Conservation (phyloP, 805 yeast species). For the Wickerhamomyces subpelliculosus region DNA sequence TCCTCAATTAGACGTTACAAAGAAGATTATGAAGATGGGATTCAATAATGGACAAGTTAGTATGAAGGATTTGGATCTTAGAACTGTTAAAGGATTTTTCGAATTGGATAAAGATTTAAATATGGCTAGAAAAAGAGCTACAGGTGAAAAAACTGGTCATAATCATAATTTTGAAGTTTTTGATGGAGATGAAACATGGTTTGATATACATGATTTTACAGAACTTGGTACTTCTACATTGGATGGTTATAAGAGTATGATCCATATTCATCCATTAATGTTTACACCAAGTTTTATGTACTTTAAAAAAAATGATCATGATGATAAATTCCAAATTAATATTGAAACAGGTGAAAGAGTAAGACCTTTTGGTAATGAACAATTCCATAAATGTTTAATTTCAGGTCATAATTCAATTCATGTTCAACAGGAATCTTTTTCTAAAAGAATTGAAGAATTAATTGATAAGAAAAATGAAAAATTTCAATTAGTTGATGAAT, state of each 20-base stretch:
- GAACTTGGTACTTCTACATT: slow-evolving; percentile 45
- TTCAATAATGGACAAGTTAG: slow-evolving; percentile 63
- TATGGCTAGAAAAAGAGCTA: background rate
- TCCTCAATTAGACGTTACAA: slow-evolving; percentile 40
- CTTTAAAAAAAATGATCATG: slow-evolving; percentile 52
- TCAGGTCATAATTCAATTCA: slow-evolving; percentile 32
- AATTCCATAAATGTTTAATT: slow-evolving; percentile 54
- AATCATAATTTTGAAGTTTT: slow-evolving; percentile 28
- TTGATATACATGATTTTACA: slow-evolving; percentile 52
- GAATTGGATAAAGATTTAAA: slow-evolving; percentile 15
- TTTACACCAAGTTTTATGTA: slow-evolving; percentile 67
- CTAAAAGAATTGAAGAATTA: slow-evolving; percentile 10
- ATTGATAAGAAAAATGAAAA: slow-evolving; percentile 28
- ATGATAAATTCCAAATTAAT: slow-evolving; percentile 32
- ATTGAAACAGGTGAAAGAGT: slow-evolving; percentile 26
- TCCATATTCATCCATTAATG: slow-evolving; percentile 54
- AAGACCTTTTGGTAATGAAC: slow-evolving; percentile 43
- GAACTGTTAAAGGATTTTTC: slow-evolving; percentile 47
- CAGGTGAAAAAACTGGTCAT: slow-evolving; percentile 4
- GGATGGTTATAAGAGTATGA: slow-evolving; percentile 28
- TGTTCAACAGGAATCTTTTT: slow-evolving; percentile 35
- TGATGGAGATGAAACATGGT: slow-evolving; percentile 55
- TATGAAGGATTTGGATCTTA: slow-evolving; percentile 48
- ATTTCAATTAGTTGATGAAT: slow-evolving; percentile 12
- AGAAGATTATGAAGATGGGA: slow-evolving; percentile 44